Evolutionary conservation across 345 rosid species (phyloP).

Genomic region (Cochlearia excelsa): DNA sequence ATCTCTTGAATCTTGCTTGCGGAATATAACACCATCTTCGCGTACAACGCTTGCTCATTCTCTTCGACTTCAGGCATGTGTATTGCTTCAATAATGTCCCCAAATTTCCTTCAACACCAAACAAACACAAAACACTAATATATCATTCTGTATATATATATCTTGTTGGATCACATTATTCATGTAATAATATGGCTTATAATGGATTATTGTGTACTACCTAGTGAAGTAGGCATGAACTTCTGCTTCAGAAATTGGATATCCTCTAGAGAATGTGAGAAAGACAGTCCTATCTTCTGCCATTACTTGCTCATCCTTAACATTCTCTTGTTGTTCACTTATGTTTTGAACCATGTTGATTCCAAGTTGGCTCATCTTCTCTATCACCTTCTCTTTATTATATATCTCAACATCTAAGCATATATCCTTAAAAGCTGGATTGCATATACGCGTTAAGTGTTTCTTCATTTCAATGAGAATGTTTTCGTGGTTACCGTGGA

Average conservation of each 20-base stretch:
- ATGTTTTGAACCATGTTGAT: background rate
- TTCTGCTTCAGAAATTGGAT: constrained; percentile 56
- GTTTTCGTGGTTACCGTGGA: constrained; percentile 36
- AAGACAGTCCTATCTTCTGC: constrained; percentile 55
- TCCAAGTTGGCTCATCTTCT: constrained; percentile 4
- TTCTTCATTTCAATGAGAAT: constrained; percentile 32
- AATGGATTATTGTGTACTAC: constrained; percentile 23
- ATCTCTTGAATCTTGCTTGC: constrained; percentile 30
- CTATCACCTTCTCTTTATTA: background rate
- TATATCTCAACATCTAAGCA: background rate
- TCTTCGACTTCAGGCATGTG: constrained; percentile 47
- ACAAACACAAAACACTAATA: background rate
- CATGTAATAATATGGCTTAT: background rate
- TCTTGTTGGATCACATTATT: no score
- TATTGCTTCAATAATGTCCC: constrained; percentile 49
- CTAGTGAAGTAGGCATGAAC: constrained; percentile 51
- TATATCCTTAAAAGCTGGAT: constrained; percentile 53
- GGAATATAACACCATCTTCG: constrained; percentile 47
- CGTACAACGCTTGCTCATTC: constrained; percentile 49
- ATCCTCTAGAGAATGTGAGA: constrained; percentile 76
- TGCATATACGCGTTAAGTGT: constrained; percentile 42
- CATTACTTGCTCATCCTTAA: constrained; percentile 4
- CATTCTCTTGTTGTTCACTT: constrained; percentile 11
- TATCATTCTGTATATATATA: no score
- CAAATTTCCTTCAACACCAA: constrained; percentile 46